Evolutionary conservation across 306 rosid genomes (phyloP).

Genomic region (Luffa acutangula): DNA sequence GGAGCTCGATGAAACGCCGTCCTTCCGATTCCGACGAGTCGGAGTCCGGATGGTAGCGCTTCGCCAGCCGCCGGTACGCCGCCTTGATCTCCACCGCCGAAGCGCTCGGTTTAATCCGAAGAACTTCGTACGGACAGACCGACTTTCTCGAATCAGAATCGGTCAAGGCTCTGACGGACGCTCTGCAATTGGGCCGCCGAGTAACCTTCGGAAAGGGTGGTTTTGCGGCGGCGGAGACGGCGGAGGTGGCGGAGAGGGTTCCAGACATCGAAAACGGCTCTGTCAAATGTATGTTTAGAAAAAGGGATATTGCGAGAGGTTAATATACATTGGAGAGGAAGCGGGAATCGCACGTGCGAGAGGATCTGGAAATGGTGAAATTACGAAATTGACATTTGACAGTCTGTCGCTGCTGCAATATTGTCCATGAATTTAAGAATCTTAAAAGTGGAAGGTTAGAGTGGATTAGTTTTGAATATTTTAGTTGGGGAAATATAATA

Average conservation of each 20-base stretch:
- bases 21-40: slow-evolving; percentile 25
- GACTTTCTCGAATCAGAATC: background rate
- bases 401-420: too few species aligned
- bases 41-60: slow-evolving; percentile 56
- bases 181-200: background rate
- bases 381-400: too few species aligned
- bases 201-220: background rate
- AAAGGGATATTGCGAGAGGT: background rate
- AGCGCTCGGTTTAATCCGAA: slow-evolving; percentile 20
- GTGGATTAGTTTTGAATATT: too few species aligned
- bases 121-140: slow-evolving; percentile 29
- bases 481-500: too few species aligned
- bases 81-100: slow-evolving; percentile 32
- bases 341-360: background rate
- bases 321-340: background rate
- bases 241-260: slow-evolving; percentile 9
- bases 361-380: too few species aligned
- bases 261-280: slow-evolving; percentile 10
- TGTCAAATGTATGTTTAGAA: background rate
- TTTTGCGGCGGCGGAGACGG: background rate
- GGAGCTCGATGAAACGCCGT: slow-evolving; percentile 53
- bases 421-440: too few species aligned
- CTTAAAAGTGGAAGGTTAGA: too few species aligned
- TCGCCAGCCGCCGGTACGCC: slow-evolving; percentile 39
- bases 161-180: slow-evolving; percentile 8